Evolutionary conservation across 176 grass and related monocot genomes (phyloP).

Genomic region (barley (Hordeum vulgare)): MorexV3_pseudomolecules_assembly NC_058519.1:595934917-595935416

Average conservation of each 20-base stretch:
- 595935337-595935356: conserved; percentile 39
- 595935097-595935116: background rate
- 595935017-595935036: conserved; percentile 28
- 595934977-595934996: conserved; percentile 40
- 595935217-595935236: background rate
- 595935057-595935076: conserved; percentile 94
- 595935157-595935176: background rate
- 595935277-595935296: conserved; percentile 68
- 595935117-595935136: background rate
- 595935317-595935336: conserved; percentile 97
- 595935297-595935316: conserved; percentile 99
- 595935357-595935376: conserved; percentile 14
- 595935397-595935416: background rate
- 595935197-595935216: background rate
- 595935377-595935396: background rate
- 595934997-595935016: conserved; percentile 91
- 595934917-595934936: conserved; percentile 29
- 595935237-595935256: background rate
- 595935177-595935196: background rate
- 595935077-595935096: background rate
- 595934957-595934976: conserved; percentile 5
- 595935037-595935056: conserved; percentile 62
- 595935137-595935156: background rate
- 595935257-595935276: conserved; percentile 93
- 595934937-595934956: conserved; percentile 20